Conservation (phyloP, 139 green algal genomes). For the Chlamydomonas sp. region DNA sequence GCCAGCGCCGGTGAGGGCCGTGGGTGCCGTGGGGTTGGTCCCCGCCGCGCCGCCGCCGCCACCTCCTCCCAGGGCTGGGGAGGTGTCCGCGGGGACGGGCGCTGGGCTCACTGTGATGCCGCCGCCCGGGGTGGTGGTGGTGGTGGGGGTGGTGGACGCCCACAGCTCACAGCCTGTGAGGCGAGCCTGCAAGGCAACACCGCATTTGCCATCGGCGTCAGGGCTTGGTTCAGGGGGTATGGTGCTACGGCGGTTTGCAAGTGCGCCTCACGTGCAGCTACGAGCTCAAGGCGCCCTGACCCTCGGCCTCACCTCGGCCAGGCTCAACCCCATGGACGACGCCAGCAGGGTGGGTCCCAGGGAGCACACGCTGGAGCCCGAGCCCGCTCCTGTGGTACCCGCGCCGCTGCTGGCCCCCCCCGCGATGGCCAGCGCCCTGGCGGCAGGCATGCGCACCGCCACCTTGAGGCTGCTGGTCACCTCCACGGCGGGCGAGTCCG, state of each 20-base stretch:
- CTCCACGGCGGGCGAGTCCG: neutral
- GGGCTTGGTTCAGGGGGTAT: no score
- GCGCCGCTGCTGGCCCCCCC: neutral
- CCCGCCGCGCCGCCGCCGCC: neutral
- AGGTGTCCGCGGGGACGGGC: no score
- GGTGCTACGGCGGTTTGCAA: neutral
- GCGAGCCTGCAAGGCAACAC: neutral
- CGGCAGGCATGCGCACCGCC: neutral
- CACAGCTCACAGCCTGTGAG: constrained; percentile 16
- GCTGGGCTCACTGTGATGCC: no score
- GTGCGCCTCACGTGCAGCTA: neutral
- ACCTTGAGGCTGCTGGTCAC: neutral
- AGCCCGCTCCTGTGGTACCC: neutral
- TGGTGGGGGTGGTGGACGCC: neutral
- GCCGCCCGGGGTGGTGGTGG: neutral
- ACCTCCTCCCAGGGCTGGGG: neutral
- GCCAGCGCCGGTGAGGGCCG: neutral
- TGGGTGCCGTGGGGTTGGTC: neutral
- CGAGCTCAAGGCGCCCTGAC: no score
- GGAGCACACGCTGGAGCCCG: neutral
- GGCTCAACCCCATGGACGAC: neutral
- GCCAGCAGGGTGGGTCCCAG: neutral
- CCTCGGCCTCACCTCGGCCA: neutral
- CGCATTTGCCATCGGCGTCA: neutral
- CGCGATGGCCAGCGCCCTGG: neutral